Evolutionary conservation across 2,329 filamentous ascomycete species (phyloP).

Genomic region (Cyanodermella asteris): DNA sequence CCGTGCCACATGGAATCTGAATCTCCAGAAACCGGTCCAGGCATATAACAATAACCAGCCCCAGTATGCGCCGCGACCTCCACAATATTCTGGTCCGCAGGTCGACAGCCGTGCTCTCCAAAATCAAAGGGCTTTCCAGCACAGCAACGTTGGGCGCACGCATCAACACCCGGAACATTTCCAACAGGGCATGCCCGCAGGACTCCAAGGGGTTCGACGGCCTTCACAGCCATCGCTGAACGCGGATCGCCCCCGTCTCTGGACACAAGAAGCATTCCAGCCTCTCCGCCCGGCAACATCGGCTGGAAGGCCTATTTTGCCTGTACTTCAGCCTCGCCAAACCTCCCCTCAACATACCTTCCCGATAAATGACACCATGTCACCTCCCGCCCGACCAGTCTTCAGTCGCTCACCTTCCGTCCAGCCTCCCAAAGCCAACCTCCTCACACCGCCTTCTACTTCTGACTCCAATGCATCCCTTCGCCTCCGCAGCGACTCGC

Average conservation of each 20-base stretch:
- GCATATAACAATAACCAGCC: conserved; percentile 4
- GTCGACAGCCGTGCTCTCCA: conserved; percentile 5
- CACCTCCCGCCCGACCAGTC: conserved; percentile 1
- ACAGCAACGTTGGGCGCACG: background rate
- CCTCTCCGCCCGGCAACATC: background rate
- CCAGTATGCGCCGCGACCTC: no score
- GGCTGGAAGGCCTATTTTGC: background rate
- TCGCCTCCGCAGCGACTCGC: background rate
- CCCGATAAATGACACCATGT: background rate
- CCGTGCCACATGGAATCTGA: conserved; percentile 1
- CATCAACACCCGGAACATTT: conserved; percentile 1
- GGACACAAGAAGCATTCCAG: background rate
- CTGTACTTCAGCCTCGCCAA: background rate
- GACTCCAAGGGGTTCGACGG: background rate
- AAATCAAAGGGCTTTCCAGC: conserved; percentile 5
- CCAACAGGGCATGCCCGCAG: background rate
- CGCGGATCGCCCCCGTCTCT: conserved; percentile 1
- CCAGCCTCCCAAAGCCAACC: background rate
- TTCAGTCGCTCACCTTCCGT: conserved; percentile 2
- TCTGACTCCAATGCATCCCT: background rate
- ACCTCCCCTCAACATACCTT: no score
- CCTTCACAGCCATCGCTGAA: conserved; percentile 1
- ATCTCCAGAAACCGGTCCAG: conserved; percentile 1
- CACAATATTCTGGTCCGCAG: conserved; percentile 2
- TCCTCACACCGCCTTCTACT: background rate